phyloP scores from a whole-genome alignment of 2,329 filamentous ascomycete genomes.

The Macroventuria anomochaeta region DNA sequence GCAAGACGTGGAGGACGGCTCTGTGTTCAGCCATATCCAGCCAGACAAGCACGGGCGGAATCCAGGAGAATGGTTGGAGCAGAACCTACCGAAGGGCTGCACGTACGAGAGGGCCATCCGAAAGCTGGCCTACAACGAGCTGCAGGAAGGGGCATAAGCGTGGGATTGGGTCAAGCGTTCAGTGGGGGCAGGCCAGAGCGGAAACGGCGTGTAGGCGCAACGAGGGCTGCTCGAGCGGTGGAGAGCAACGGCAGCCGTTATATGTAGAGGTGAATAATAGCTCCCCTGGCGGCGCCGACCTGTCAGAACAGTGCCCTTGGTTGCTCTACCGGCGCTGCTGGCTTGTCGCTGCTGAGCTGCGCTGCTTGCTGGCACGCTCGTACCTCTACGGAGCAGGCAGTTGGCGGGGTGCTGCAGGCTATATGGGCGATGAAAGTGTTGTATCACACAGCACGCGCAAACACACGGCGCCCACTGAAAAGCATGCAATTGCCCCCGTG shows the following conservation, averaged over 20 bases:
- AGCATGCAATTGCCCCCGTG: conserved; percentile 24
- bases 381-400: conserved; percentile 23
- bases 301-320: conserved; percentile 6
- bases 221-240: conserved; percentile 20
- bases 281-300: conserved; percentile 12
- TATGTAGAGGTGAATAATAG: conserved; percentile 25
- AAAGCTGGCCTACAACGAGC: conserved; percentile 19
- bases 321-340: not conserved
- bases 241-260: conserved; percentile 24
- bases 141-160: conserved; percentile 53
- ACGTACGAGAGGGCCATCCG: conserved; percentile 39
- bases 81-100: conserved; percentile 50
- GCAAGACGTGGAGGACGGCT: conserved; percentile 7
- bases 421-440: conserved; percentile 15
- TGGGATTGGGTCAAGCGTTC: conserved; percentile 37
- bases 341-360: conserved; percentile 3
- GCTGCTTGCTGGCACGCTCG: conserved; percentile 9
- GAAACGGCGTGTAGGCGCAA: conserved; percentile 25
- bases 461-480: conserved; percentile 15
- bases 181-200: conserved; percentile 39
- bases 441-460: conserved; percentile 21
- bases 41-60: conserved; percentile 48
- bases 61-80: conserved; percentile 47
- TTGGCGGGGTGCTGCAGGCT: conserved; percentile 17
- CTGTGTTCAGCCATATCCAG: conserved; percentile 35